Base-by-base conservation (phyloP, 192 early-diverging fungal species). In the Coemansia sp. region DNA sequence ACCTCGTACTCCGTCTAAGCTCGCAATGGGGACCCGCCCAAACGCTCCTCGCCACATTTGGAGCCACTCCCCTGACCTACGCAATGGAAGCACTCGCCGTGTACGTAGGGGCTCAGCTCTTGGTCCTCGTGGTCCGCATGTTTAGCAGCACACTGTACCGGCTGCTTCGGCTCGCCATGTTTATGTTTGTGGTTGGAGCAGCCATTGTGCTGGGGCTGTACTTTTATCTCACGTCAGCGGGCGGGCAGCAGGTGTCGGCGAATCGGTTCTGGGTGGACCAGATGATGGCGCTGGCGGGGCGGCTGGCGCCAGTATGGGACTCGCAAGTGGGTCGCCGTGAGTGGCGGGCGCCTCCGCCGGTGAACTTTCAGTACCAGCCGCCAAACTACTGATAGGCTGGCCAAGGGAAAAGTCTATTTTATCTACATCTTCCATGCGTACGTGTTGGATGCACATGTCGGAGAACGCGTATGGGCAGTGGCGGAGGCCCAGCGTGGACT, bases 111-210 rank as follows among this genome's bases (percentile, higher is more conserved):
- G 52, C 61, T 6, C 58, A 55, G 5, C 31, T 71, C 21, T 47
- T 38, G 5, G 15, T 68, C n/a, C 53, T 49, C 15, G 49, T 57
- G 9, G 50, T 71, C n/a, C 58, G 68, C 10, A 48, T 65, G 31
- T 59, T 80, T n/a, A 68, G 72, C 72, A 59, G 57, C 61, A 80
- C 77, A 48, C 65, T 80, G 5, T 80, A 68, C 47, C 64, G 77
- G 12, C 50, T 80, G 10, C 11, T 80, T 44, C 64, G 68, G 1
- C 26, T 74, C 17, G 20, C 60, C 15, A 37, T 74, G 14, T n/a
- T 21, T 8, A 31, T 74, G 14, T 19, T 55, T 7, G 40, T 71
- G 11, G 37, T 80, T 2, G 42, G 61, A 1, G 14, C 57, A 28
- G 62, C 49, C 4, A 61, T 80, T n/a, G 28, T 47, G 2, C 36